Evolutionary conservation across 1,284 basidiomycete genomes (phyloP), one percentile per base, ranked within the genome.

Genomic region (Ganoderma leucocontextum): DNA sequence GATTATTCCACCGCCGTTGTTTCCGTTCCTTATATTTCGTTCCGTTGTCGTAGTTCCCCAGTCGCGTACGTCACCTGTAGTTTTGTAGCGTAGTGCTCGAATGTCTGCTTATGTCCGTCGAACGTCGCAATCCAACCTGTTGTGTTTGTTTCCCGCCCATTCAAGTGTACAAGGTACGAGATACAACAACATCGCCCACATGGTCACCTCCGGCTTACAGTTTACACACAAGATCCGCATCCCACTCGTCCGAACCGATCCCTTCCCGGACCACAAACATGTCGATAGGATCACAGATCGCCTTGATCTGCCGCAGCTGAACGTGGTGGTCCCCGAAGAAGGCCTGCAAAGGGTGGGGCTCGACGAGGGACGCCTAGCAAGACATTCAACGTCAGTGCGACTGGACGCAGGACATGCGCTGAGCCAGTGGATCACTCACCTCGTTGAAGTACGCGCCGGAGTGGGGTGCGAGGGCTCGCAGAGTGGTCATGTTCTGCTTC

Each of bases 301-400:
- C 64, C 74, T 86, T 87, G 75, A 87, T 84, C 0, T 61, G 70
- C 69, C 79, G 80, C 55, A 86, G 69, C 22, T 70, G 72, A 3
- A 72, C 35, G 62, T 85, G 85, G 69, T 86, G 82, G 7, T 77
- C 68, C 0, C 85, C 84, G 69, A 84, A 87, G 75, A 85, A 86
- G 0, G 81, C 77, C 5, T 77, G 68, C 70, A 81, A 75, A 66
- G 78, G 82, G 53, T 85, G 71, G 3, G 75, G 62, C 68, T 86
- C 76, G 49, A 81, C 82, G 19, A 80, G 70, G 0, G 81, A 82
- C 4, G 80, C 84, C 85, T 85, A 33, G 36, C 10, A 39, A 22
- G 6, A 17, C 22, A 55, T 13, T 41, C 39, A 25, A 13, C 2
- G 58, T 60, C 25, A 7, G 39, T 41, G 2, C 29, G 15, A 35